Percentiles rank a stretch among this genome's conserved stretches.
These are phyloP conservation scores for Myriosclerotinia scirpicola DNA, from an alignment of 2,329 filamentous ascomycete genomes.

Conservation along the genomic window DNA sequence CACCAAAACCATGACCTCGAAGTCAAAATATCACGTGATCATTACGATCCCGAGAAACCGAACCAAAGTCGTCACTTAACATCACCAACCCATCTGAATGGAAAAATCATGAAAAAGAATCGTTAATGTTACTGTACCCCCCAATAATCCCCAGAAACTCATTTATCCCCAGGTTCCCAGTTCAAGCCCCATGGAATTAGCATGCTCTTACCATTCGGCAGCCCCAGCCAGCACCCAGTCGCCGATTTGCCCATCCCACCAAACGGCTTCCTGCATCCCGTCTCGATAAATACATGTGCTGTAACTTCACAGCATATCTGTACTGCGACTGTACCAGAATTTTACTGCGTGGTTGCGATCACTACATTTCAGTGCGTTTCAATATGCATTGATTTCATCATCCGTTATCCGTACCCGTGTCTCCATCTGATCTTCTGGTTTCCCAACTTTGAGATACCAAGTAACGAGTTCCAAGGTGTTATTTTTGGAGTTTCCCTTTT, in stretches of 20 bases:
- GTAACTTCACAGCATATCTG: constrained; percentile 12
- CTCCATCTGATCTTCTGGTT: constrained; percentile 14
- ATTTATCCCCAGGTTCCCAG: neutral
- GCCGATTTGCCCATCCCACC: constrained; percentile 20
- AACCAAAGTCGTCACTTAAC: neutral
- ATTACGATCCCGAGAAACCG: constrained; percentile 8
- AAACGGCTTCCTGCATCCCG: constrained; percentile 24
- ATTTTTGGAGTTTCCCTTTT: neutral
- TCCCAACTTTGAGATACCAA: neutral
- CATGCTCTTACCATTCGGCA: neutral
- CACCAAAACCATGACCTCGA: neutral
- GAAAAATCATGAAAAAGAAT: neutral
- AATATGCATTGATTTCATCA: neutral
- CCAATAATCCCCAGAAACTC: neutral
- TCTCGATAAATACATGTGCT: constrained; percentile 23
- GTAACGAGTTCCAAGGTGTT: neutral
- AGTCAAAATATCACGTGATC: constrained; percentile 6
- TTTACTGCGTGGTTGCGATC: neutral
- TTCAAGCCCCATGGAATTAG: neutral
- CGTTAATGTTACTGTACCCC: neutral
- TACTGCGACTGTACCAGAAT: constrained; percentile 5
- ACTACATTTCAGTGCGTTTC: neutral
- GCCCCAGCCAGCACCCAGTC: constrained; percentile 12
- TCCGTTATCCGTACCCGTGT: neutral
- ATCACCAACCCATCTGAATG: constrained; percentile 15